Base-by-base conservation (phyloP, 2,329 filamentous ascomycete species). In the Fusarium acutatum region DNA sequence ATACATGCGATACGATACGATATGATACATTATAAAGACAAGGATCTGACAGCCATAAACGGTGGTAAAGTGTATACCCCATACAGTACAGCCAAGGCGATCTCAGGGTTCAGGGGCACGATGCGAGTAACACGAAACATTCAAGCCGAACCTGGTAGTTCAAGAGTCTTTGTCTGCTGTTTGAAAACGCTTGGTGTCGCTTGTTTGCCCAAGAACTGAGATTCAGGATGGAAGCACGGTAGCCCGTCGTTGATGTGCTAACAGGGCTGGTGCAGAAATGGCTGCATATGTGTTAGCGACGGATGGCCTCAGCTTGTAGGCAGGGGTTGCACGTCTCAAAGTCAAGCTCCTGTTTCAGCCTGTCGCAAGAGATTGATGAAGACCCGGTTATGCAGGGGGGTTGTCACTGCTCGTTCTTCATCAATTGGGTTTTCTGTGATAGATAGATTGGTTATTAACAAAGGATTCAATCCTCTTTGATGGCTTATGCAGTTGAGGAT, bases 311-410 rank as follows among this genome's bases (percentile, higher is more conserved):
- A 46, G 50, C 28, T 47, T 52, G 67, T 53, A 54, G 44, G 58
- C 62, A 71, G 43, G 71, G 71, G 62, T n/a, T 32, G n/a, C 65
- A 66, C 49, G 67, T 72, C 62, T 73, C 67, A 30, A 56, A 67
- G 49, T 43, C 50, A 38, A 56, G 52, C 62, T 74, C 63, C 67
- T 74, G 71, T 73, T 73, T 73, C 71, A 73, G 71, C 63, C 56
- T 68, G 71, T 74, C 63, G 71, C 67, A 71, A 59, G 64, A 63
- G 37, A 52, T 60, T 49, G 64, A 64, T 69, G 41, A 71, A 44
- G 52, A 72, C 37, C 37, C 28, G 67, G 67, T 57, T 49, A 72
- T 74, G 71, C 67, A 73, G 59, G 71, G 71, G 70, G 54, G 58
- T 41, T 50, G n/a, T 24, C 24, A 26, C 59, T 43, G 49, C 8